A percentile compares a stretch with the other conserved stretches of the same genome.
phyloP scores from a whole-genome alignment of 768 basidiomycete genomes.

The Sarcomyxa edulis region DNA sequence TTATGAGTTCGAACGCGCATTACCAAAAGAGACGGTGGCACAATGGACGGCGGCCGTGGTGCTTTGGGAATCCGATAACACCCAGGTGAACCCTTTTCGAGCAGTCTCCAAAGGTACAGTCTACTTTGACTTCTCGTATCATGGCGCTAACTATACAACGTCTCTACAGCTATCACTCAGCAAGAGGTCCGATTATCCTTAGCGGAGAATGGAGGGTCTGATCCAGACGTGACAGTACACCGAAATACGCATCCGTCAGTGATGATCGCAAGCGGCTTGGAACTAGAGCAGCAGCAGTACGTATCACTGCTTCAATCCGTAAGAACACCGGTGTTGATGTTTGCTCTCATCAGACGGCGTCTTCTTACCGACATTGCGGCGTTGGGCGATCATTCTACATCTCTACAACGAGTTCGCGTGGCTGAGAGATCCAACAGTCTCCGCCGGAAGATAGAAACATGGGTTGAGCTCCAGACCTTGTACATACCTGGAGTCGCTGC shows the following conservation, averaged over 20 bases:
- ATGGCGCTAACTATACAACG: neutral
- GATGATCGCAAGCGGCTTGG: constrained; percentile 22
- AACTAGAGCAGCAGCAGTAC: constrained; percentile 29
- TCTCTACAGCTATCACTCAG: constrained; percentile 9
- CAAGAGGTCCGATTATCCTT: constrained; percentile 15
- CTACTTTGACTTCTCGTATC: neutral
- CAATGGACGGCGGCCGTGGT: constrained; percentile 1
- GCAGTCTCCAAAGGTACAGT: neutral
- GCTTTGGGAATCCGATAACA: neutral
- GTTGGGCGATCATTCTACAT: constrained; percentile 18
- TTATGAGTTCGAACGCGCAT: neutral
- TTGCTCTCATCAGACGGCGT: constrained; percentile 8
- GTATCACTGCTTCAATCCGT: constrained; percentile 7
- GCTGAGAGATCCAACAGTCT: constrained; percentile 18
- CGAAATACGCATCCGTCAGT: constrained; percentile 14
- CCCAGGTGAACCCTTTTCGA: constrained; percentile 2
- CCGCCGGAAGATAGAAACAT: constrained; percentile 18
- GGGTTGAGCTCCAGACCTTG: constrained; percentile 19
- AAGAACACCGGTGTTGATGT: neutral
- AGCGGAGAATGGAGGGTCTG: constrained; percentile 15
- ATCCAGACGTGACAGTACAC: constrained; percentile 7
- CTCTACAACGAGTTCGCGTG: constrained; percentile 21
- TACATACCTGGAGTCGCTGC: constrained; percentile 18
- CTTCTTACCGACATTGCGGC: constrained; percentile 9
- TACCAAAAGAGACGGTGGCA: neutral